Evolutionary conservation across 164 flowering plant genomes (phyloP), one percentile per base, ranked within the genome.

Genomic region (Magnolia sinica): DNA sequence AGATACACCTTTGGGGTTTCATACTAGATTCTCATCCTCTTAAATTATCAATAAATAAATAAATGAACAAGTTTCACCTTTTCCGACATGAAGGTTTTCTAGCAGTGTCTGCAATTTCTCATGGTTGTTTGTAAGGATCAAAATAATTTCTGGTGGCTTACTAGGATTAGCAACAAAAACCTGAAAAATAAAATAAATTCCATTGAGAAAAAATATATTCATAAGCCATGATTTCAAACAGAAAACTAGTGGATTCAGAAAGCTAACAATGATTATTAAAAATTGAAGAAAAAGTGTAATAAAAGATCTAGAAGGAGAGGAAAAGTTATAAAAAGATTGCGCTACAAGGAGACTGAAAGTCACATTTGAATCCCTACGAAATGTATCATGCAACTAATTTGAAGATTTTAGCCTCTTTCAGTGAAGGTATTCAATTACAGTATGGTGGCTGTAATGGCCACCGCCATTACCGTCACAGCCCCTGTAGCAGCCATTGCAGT

Each of bases 131-230:
- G 91, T 91, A 74, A 96, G 79, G 68, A 96, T 94, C 23, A 86
- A 71, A 73, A 91, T 89, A 51, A 96, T 84, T 73, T 96, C 98
- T 59, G 83, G 85, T 18, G 99, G 96, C 84, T 96, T 96, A 83
- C 90, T 89, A 23, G 99, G 99, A 82, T 96, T 96, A 16, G 98
- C 99, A 76, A 94, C 99, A 85, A 96, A 96, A 61, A 96, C 91
- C 99, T 96, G 86, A 37, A 55, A 37, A 37, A 66, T 23, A 31
- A 50, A 29, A 64, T 27, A n/a, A 24, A 27, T 9, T 11, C 4
- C 52, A 63, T 20, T 37, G 31, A 65, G 45, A 3, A 10, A 55
- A 55, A 55, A 55, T 2, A 7, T 55, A 55, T 55, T 55, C 61
- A 37, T 4, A 37, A 37, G 61, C 13, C 11, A 7, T 55, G 61